Conservation (phyloP, 306 rosid genomes). For the Hippophae gyantsensis region DNA sequence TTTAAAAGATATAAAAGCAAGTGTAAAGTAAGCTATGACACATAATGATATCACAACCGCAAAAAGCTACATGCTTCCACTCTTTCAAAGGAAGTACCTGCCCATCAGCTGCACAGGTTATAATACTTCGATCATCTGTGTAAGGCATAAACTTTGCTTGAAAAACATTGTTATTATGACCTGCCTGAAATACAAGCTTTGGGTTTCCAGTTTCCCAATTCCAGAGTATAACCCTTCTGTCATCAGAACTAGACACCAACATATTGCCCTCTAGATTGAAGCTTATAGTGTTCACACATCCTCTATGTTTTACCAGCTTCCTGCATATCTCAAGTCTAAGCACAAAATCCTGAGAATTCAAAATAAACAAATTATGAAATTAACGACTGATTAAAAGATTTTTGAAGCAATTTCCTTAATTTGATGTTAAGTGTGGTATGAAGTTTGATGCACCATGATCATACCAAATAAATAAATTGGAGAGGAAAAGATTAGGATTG, state of each 20-base stretch:
- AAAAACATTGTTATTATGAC: constrained; percentile 62
- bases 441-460: too few species aligned
- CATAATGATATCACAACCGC: not conserved
- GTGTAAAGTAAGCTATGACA: not conserved
- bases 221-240: constrained; percentile 67
- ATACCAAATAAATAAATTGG: too few species aligned
- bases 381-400: not conserved
- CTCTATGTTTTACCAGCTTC: constrained; percentile 63
- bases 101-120: constrained; percentile 93
- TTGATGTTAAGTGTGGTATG: too few species aligned
- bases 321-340: constrained; percentile 53
- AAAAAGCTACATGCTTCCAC: not conserved
- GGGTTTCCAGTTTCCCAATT: constrained; percentile 56
- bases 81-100: constrained; percentile 35
- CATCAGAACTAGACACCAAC: constrained; percentile 84
- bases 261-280: constrained; percentile 69
- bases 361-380: not conserved
- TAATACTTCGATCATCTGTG: constrained; percentile 57
- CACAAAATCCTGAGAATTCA: constrained; percentile 56
- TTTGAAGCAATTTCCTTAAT: not conserved
- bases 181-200: constrained; percentile 54
- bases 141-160: constrained; percentile 77
- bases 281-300: constrained; percentile 78
- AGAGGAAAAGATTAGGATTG: too few species aligned
- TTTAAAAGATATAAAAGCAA: not conserved